Conservation (phyloP, 139 green algal genomes). For the Chlorella sp. region DNA sequence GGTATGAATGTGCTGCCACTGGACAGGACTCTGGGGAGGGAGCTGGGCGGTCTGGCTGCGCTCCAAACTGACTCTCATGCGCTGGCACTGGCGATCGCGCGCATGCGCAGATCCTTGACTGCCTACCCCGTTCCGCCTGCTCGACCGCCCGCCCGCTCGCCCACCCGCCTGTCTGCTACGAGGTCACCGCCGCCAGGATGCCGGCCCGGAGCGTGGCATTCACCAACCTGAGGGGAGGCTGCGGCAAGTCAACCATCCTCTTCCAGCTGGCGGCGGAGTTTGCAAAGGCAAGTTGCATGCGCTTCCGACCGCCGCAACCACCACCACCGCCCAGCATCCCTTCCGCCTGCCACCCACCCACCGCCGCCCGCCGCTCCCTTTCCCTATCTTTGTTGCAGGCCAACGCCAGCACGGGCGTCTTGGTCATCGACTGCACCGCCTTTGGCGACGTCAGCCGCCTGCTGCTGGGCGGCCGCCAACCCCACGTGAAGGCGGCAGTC, state of each 20-base stretch:
- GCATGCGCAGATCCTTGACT: too few species aligned
- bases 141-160: too few species aligned
- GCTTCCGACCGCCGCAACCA: too few species aligned
- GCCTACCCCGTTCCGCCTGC: too few species aligned
- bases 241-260: not conserved
- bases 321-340: not conserved
- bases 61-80: too few species aligned
- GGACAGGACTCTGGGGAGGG: too few species aligned
- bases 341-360: not conserved
- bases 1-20: too few species aligned
- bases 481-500: not conserved
- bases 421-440: slow-evolving; percentile 7
- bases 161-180: not conserved
- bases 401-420: not conserved
- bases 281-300: not conserved
- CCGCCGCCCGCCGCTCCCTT: not conserved
- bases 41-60: too few species aligned
- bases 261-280: slow-evolving; percentile 6
- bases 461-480: not conserved
- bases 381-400: not conserved
- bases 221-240: not conserved
- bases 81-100: too few species aligned
- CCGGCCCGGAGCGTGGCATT: slow-evolving; percentile 6
- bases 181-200: not conserved
- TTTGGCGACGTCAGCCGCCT: slow-evolving; percentile 8